A percentile compares a stretch with the other conserved stretches of the same genome.
phyloP scores from a whole-genome alignment of 208 protist genomes.

The Wallacemonas rigidus region DNA sequence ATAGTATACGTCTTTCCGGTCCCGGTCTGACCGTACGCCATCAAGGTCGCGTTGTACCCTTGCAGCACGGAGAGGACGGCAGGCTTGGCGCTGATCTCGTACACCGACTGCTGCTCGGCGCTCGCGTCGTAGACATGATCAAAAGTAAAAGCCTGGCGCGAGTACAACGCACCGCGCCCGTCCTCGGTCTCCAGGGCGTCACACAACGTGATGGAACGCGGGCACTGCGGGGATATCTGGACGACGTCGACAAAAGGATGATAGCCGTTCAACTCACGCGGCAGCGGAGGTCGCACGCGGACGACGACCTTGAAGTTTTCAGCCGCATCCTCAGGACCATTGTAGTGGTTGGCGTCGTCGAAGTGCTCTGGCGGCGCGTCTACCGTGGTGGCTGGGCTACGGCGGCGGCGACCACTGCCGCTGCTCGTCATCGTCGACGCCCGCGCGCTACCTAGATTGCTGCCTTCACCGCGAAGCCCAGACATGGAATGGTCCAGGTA shows the following conservation, averaged over 20 bases:
- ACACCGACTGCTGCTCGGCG: conserved; percentile 68
- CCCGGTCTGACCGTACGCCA: conserved; percentile 91
- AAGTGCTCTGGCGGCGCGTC: conserved; percentile 23
- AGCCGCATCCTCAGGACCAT: conserved; percentile 16
- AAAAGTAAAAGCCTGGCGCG: conserved; percentile 79
- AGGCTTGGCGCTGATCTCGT: conserved; percentile 66
- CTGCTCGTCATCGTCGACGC: too few species aligned
- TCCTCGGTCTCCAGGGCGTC: conserved; percentile 74
- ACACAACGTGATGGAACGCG: conserved; percentile 64
- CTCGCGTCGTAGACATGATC: conserved; percentile 55
- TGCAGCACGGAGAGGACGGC: conserved; percentile 75
- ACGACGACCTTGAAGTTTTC: conserved; percentile 88
- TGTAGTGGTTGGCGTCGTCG: conserved; percentile 32
- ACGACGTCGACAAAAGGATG: conserved; percentile 69
- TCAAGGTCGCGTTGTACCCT: conserved; percentile 85
- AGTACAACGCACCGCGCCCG: conserved; percentile 56
- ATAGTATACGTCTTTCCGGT: conserved; percentile 91
- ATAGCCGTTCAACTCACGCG: conserved; percentile 73
- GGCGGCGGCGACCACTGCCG: background rate
- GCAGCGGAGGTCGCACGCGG: conserved; percentile 84
- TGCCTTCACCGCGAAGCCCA: background rate
- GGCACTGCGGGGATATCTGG: conserved; percentile 43
- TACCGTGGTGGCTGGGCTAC: background rate
- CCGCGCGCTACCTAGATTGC: background rate
- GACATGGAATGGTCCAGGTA: background rate